Conservation (phyloP, 148 eudicot species). For the Nyssa sinensis region DNA sequence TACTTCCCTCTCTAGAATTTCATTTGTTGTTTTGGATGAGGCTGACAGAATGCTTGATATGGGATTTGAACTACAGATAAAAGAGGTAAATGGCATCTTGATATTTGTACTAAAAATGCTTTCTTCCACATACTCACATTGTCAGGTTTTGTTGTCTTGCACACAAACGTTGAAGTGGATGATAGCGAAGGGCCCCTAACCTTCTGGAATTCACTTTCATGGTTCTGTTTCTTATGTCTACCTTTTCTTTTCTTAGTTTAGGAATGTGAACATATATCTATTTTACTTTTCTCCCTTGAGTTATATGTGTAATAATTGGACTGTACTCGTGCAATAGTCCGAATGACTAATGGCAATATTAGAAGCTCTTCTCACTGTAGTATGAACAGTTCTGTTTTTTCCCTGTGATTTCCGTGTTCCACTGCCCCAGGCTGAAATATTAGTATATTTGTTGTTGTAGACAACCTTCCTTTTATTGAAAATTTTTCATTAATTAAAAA, state of each 20-base stretch:
- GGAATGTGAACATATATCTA: neutral
- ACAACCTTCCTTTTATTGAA: too few relatives aligned
- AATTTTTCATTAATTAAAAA: neutral
- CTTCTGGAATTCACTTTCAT: neutral
- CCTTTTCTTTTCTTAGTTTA: neutral
- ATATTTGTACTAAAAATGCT: slow-evolving; percentile 9
- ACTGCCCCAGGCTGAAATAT: neutral
- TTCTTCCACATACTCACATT: slow-evolving; percentile 1
- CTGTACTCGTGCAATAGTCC: neutral
- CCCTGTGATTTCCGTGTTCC: neutral
- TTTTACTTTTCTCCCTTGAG: neutral
- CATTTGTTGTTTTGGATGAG: slow-evolving; percentile 53
- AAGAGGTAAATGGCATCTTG: slow-evolving; percentile 34
- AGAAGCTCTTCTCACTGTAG: neutral
- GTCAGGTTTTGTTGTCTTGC: slow-evolving; percentile 1
- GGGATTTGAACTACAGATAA: slow-evolving; percentile 62
- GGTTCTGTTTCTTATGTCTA: neutral
- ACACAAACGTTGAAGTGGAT: neutral
- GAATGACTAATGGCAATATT: neutral
- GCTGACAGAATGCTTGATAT: slow-evolving; percentile 64
- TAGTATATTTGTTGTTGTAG: neutral
- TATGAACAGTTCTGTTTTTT: neutral
- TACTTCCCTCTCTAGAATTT: slow-evolving; percentile 42
- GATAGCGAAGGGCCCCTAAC: neutral
- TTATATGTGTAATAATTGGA: neutral